A percentile compares a stretch with the other conserved stretches of the same genome.
These are phyloP conservation scores for Leccinum griseonigrum DNA, from an alignment of 1,284 basidiomycete genomes.

Conservation along the genomic window DNA sequence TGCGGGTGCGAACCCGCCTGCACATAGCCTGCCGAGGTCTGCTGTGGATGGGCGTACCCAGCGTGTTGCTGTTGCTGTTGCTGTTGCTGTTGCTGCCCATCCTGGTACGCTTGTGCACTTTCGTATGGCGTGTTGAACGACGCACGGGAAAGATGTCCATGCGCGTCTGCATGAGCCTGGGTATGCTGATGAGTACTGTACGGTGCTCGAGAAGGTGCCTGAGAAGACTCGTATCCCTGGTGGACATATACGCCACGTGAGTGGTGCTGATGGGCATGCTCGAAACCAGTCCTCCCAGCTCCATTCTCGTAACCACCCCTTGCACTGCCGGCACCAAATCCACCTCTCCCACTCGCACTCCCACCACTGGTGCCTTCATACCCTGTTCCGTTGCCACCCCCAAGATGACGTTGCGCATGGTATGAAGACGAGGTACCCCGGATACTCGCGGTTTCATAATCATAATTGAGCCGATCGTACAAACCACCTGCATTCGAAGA, in stretches of 20 bases:
- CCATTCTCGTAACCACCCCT: slow-evolving; percentile 24
- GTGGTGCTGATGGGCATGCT: slow-evolving; percentile 25
- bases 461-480: slow-evolving; percentile 23
- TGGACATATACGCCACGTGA: slow-evolving; percentile 24
- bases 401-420: slow-evolving; percentile 22
- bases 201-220: slow-evolving; percentile 18
- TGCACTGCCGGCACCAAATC: slow-evolving; percentile 18
- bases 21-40: slow-evolving; percentile 27
- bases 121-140: slow-evolving; percentile 30
- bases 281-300: slow-evolving; percentile 21
- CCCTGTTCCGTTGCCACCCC: slow-evolving; percentile 4
- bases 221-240: slow-evolving; percentile 23
- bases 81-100: slow-evolving; percentile 19
- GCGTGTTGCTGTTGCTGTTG: too few species aligned
- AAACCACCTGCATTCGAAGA: slow-evolving; percentile 16
- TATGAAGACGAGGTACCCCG: slow-evolving; percentile 21
- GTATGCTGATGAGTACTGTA: slow-evolving; percentile 20
- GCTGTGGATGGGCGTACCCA: slow-evolving; percentile 24
- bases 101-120: slow-evolving; percentile 25
- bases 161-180: slow-evolving; percentile 22
- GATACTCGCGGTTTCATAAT: slow-evolving; percentile 18
- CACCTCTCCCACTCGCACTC: slow-evolving; percentile 16
- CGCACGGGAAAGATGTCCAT: slow-evolving; percentile 20
- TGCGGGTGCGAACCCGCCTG: slow-evolving; percentile 28
- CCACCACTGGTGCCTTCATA: slow-evolving; percentile 16